Conservation (phyloP, 805 yeast genomes). For the Hanseniaspora guilliermondii region DNA sequence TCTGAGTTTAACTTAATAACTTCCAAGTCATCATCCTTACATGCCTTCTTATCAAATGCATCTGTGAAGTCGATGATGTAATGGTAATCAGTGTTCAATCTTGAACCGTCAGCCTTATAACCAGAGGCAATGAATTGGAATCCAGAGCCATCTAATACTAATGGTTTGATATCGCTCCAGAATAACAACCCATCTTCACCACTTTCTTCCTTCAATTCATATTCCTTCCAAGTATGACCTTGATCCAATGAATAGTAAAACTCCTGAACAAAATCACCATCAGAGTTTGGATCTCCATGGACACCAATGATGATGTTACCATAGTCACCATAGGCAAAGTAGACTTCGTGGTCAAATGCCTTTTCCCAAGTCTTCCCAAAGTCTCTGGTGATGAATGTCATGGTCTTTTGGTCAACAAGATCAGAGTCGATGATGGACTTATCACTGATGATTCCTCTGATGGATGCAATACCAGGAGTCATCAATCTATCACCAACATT, state of each 20-base stretch:
- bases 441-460: slow-evolving; percentile 20
- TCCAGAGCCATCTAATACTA: slow-evolving; percentile 63
- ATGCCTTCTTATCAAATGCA: slow-evolving; percentile 37
- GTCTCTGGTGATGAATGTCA: slow-evolving; percentile 58
- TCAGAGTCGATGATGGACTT: slow-evolving; percentile 34
- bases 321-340: slow-evolving; percentile 57
- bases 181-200: neutral
- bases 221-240: slow-evolving; percentile 52
- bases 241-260: slow-evolving; percentile 54
- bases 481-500: slow-evolving; percentile 26
- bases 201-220: slow-evolving; percentile 23
- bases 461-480: slow-evolving; percentile 12
- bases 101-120: slow-evolving; percentile 10
- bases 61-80: slow-evolving; percentile 42
- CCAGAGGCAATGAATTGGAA: slow-evolving; percentile 31
- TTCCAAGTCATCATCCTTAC: slow-evolving; percentile 48
- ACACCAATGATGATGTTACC: slow-evolving; percentile 61
- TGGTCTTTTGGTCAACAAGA: slow-evolving; percentile 21
- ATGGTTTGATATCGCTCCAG: slow-evolving; percentile 27
- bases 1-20: slow-evolving; percentile 35
- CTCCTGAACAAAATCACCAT: slow-evolving; percentile 28
- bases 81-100: neutral
- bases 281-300: slow-evolving; percentile 31
- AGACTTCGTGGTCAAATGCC: slow-evolving; percentile 40
- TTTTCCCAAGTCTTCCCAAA: slow-evolving; percentile 65